Evolutionary conservation across 1,139 yeast genomes (phyloP).

Genomic region (Pichia sp.): DNA sequence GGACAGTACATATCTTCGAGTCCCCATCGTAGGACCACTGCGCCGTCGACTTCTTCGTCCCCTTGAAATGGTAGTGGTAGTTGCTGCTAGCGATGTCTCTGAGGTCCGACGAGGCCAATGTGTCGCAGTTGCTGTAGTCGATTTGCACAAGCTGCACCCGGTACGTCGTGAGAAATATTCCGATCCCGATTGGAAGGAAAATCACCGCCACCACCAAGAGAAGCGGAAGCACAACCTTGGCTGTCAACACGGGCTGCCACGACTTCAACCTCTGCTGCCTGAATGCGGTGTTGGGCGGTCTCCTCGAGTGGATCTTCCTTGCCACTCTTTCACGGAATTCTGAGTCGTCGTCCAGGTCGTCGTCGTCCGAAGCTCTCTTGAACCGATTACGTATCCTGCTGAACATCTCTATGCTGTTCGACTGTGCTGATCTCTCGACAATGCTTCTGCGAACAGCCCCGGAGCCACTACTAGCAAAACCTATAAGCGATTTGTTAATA

Average conservation of each 20-base stretch:
- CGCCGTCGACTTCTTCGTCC: conserved; percentile 36
- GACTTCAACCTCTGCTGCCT: conserved; percentile 74
- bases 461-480: no score
- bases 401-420: conserved; percentile 8
- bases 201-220: conserved; percentile 57
- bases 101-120: conserved; percentile 38
- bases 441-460: no score
- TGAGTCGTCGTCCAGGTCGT: conserved; percentile 16
- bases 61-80: conserved; percentile 49
- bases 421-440: no score
- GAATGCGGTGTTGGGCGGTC: conserved; percentile 76
- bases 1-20: conserved; percentile 44
- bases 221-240: conserved; percentile 67
- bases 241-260: conserved; percentile 80
- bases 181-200: conserved; percentile 73
- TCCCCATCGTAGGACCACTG: conserved; percentile 50
- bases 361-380: conserved; percentile 6
- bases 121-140: conserved; percentile 56
- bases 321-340: conserved; percentile 26
- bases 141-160: conserved; percentile 56
- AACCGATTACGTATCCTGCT: conserved; percentile 13
- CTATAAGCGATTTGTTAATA: no score
- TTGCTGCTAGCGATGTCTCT: conserved; percentile 48
- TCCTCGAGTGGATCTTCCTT: conserved; percentile 48
- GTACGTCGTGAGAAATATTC: conserved; percentile 54